Evolutionary conservation across 2,329 filamentous ascomycete genomes (phyloP).

Genomic region (Trichophyton verrucosum): DNA sequence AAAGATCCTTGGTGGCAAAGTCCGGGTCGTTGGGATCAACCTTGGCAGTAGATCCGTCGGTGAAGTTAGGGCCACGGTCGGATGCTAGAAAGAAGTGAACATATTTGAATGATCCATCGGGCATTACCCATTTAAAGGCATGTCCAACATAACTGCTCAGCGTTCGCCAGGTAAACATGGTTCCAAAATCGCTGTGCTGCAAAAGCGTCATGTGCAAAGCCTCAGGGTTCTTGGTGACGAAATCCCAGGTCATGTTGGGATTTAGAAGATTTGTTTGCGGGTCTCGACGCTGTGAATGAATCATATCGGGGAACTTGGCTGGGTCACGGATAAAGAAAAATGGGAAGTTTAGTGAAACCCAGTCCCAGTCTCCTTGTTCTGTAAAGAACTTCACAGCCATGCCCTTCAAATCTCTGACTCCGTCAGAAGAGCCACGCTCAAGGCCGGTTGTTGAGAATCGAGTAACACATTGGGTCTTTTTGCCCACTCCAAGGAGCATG

Average conservation of each 20-base stretch:
- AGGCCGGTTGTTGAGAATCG: constrained; percentile 5
- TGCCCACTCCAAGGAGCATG: constrained; percentile 2
- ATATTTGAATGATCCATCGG: constrained; percentile 50
- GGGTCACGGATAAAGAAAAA: constrained; percentile 21
- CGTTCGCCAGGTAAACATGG: constrained; percentile 6
- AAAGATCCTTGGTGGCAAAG: constrained; percentile 47
- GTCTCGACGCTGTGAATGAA: constrained; percentile 4
- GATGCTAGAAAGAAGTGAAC: constrained; percentile 43
- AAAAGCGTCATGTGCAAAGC: constrained; percentile 4
- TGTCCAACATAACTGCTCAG: constrained; percentile 5
- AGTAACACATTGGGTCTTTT: constrained; percentile 1
- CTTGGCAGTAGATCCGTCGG: constrained; percentile 39
- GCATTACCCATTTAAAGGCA: constrained; percentile 8
- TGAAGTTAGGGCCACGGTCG: constrained; percentile 33
- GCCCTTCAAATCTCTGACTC: constrained; percentile 1
- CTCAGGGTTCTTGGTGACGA: constrained; percentile 1
- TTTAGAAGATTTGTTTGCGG: constrained; percentile 4
- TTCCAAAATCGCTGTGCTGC: constrained; percentile 5
- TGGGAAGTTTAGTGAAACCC: constrained; percentile 51
- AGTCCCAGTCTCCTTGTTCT: constrained; percentile 53
- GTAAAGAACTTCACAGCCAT: constrained; percentile 52
- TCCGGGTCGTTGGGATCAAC: constrained; percentile 46
- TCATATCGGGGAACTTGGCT: constrained; percentile 3
- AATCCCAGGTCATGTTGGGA: constrained; percentile 7
- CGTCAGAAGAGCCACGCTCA: constrained; percentile 3